Evolutionary conservation across 768 basidiomycete species (phyloP).

Genomic region (Coprinellus micaceus): DNA sequence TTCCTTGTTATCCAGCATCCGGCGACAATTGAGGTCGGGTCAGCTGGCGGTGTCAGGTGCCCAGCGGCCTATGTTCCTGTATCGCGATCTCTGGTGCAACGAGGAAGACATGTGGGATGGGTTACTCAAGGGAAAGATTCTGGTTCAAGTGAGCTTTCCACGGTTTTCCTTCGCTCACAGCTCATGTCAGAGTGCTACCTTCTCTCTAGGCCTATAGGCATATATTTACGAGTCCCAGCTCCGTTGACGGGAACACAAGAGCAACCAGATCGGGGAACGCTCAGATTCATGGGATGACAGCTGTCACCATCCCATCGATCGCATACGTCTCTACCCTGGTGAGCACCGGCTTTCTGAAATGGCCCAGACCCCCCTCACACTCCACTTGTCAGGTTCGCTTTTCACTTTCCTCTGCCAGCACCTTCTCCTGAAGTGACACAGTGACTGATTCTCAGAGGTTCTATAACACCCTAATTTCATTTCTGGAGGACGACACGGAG

Average conservation of each 20-base stretch:
- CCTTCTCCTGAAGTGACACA: no score
- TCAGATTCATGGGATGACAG: conserved; percentile 12
- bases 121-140: not conserved
- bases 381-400: not conserved
- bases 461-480: no score
- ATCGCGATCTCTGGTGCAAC: not conserved
- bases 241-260: conserved; percentile 1
- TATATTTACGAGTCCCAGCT: conserved; percentile 9
- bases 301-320: conserved; percentile 11
- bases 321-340: conserved; percentile 15
- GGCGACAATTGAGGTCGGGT: not conserved
- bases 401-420: not conserved
- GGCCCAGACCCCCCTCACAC: not conserved
- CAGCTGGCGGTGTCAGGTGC: not conserved
- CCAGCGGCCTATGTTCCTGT: not conserved
- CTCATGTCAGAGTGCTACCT: no score
- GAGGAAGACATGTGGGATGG: not conserved
- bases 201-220: conserved; percentile 8
- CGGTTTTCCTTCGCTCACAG: no score
- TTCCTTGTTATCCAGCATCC: not conserved
- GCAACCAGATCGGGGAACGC: conserved; percentile 10
- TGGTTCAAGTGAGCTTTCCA: not conserved
- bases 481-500: no score
- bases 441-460: no score
- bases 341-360: not conserved